A percentile compares a stretch with the other conserved stretches of the same genome.
Conservation (phyloP, 192 early-diverging fungal genomes). For the Mortierella antarctica region DNA sequence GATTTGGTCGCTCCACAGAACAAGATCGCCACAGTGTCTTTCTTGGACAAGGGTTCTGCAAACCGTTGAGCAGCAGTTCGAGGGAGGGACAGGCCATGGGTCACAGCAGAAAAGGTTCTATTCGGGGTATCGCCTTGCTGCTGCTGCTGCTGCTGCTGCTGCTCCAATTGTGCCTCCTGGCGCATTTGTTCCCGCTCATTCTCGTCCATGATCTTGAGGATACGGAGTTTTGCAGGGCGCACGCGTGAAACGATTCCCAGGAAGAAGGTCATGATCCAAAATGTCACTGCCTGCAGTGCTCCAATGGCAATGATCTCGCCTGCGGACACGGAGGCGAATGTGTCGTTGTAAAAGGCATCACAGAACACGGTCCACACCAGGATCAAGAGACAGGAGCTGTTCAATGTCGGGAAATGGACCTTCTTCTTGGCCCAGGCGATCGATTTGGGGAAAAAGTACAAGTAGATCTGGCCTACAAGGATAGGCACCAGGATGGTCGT, state of each 20-base stretch:
- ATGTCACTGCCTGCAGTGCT: conserved; percentile 61
- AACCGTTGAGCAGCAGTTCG: conserved; percentile 17
- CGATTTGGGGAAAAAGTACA: conserved; percentile 56
- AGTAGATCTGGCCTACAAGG: conserved; percentile 68
- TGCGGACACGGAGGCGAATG: conserved; percentile 60
- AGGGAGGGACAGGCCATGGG: conserved; percentile 12
- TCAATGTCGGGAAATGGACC: conserved; percentile 66
- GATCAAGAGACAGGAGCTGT: conserved; percentile 66
- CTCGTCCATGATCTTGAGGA: conserved; percentile 39
- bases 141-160: conserved; percentile 25
- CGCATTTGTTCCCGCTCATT: conserved; percentile 12
- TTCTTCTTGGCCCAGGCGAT: conserved; percentile 60
- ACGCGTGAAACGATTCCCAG: conserved; percentile 58
- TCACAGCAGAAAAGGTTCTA: conserved; percentile 1
- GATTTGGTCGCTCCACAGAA: conserved; percentile 82
- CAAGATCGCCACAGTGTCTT: conserved; percentile 72
- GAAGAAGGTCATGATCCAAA: conserved; percentile 63
- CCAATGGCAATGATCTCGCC: conserved; percentile 65
- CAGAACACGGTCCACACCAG: conserved; percentile 82
- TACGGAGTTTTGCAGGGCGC: conserved; percentile 52
- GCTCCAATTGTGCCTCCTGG: conserved; percentile 30
- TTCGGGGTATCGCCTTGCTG: neutral
- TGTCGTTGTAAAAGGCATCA: conserved; percentile 70
- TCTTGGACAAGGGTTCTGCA: conserved; percentile 52
- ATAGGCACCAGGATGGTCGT: conserved; percentile 73